These are phyloP conservation scores for Coemansia sp. DNA, from an alignment of 192 early-diverging fungal species.

Conservation along the genomic window DNA sequence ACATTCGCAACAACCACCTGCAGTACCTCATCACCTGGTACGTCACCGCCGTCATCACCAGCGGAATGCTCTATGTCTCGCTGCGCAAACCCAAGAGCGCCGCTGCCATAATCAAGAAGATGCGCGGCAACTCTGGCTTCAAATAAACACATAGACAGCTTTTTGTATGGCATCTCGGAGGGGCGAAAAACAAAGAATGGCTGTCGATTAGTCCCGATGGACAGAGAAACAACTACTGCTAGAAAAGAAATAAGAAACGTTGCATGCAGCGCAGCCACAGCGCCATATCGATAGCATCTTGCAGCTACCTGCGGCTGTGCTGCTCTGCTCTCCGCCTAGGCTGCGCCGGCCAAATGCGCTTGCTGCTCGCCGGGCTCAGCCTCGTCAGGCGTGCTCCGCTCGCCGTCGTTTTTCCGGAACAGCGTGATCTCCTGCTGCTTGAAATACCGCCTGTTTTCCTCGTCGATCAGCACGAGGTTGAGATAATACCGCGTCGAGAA, in stretches of 20 bases:
- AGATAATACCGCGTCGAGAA: conserved; percentile 98
- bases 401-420: conserved; percentile 58
- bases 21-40: conserved; percentile 92
- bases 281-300: no score
- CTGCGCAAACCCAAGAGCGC: conserved; percentile 56
- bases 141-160: no score
- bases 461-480: conserved; percentile 96
- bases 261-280: no score
- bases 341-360: background rate
- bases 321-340: no score
- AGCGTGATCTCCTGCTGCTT: conserved; percentile 98
- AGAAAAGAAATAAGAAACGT: no score
- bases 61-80: conserved; percentile 61
- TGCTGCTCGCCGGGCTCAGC: background rate
- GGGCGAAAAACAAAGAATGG: no score
- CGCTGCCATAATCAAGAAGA: conserved; percentile 19
- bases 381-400: conserved; percentile 8
- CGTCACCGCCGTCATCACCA: conserved; percentile 61
- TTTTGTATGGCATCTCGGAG: no score
- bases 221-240: background rate
- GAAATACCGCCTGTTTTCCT: conserved; percentile 98
- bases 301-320: no score
- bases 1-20: conserved; percentile 81
- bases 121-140: conserved; percentile 40
- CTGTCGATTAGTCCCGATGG: no score